Base-by-base conservation (phyloP, 2,329 filamentous ascomycete species). In the Aspergillus pseudotamarii region DNA sequence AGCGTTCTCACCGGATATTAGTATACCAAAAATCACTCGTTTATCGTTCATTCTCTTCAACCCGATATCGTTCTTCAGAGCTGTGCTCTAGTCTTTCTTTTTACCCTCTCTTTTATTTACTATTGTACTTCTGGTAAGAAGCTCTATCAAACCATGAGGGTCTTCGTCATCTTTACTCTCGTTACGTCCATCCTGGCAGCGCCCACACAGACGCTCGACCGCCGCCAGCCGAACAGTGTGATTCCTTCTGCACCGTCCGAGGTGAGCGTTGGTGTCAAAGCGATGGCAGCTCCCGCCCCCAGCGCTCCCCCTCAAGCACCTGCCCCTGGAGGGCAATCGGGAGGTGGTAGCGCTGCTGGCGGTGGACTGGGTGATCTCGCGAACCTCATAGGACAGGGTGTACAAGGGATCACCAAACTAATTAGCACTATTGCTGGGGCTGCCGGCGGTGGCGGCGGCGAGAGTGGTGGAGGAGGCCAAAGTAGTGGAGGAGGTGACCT, bases 321-420 rank as follows among this genome's bases (percentile, higher is more conserved):
- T 23, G 45, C 45, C 45, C n/a, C 45, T 12, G 45, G 23, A 12
- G 23, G 23, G 23, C 23, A 26, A 28, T 16, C 45, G 4, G 45
- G 21, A 8, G 45, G 23, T 14, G 23, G 45, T 19, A 28, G 45
- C 45, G 23, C n/a, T 28, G 45, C n/a, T 6, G 23, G 45, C 2
- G 23, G 23, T 8, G 45, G 45, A 12, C 14, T 48, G 21, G 45
- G 45, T 16, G 45, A 48, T 28, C 45, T 48, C 14, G 23, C 45
- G 3, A 48, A 19, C 21, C 23, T 48, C 23, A 48, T 48, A 21
- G 45, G 23, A 43, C 45, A 66, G 1, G 67, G 68, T 32, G 64
- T 57, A 12, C 54, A 62, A 28, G 1, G 67, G 16, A 30, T 68
- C 66, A 32, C 43, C 50, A 34, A 59, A 23, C 21, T 48, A 14